Evolutionary conservation across 2,329 filamentous ascomycete species (phyloP).

Genomic region (Calonectria multiphialidica): DNA sequence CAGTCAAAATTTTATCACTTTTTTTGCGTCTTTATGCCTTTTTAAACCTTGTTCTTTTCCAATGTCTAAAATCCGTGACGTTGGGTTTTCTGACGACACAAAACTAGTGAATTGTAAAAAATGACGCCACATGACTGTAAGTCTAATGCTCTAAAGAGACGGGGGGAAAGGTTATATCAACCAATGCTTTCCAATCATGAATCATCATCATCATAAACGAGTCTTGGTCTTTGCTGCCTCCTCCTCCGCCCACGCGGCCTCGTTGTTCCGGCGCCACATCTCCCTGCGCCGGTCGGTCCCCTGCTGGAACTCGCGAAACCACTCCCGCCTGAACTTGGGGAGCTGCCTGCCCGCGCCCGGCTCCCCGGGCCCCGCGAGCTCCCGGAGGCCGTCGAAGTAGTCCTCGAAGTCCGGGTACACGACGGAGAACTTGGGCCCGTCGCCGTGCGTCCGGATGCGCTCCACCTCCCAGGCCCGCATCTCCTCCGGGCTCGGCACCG

Average conservation of each 20-base stretch:
- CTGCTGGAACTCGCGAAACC: conserved; percentile 63
- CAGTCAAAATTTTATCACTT: background rate
- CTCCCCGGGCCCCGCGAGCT: conserved; percentile 59
- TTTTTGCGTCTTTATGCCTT: background rate
- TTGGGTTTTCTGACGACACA: background rate
- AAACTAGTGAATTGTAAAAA: background rate
- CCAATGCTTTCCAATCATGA: background rate
- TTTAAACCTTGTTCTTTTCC: background rate
- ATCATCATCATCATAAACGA: background rate
- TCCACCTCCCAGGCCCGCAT: conserved; percentile 69
- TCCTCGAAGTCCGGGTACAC: conserved; percentile 72
- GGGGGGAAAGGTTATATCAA: too few relatives aligned
- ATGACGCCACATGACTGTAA: background rate
- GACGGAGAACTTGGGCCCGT: conserved; percentile 67
- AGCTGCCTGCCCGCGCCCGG: conserved; percentile 58
- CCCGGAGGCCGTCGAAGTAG: conserved; percentile 70
- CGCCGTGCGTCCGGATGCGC: conserved; percentile 65
- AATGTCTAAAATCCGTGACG: background rate
- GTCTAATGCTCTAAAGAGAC: background rate
- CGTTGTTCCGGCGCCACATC: conserved; percentile 69
- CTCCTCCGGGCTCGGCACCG: conserved; percentile 61
- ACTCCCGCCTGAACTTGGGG: conserved; percentile 58
- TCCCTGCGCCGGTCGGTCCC: conserved; percentile 67
- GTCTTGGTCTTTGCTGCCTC: conserved; percentile 3
- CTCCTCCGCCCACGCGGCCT: conserved; percentile 24